Evolutionary conservation across 495 filamentous ascomycete species (phyloP).

Genomic region (Parathielavia appendiculata): DNA sequence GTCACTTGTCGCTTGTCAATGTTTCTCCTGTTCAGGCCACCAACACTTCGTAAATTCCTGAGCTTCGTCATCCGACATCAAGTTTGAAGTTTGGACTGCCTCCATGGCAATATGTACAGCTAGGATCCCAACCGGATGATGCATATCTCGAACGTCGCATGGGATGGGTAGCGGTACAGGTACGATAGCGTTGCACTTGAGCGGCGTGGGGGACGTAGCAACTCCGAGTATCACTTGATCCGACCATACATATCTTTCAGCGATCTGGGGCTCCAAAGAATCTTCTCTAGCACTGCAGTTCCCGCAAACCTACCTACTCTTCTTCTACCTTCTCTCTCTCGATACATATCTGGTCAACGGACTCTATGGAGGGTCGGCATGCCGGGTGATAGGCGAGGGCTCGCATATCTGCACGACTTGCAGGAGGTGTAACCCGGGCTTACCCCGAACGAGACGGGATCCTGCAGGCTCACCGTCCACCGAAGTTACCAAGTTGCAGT

Average conservation of each 20-base stretch:
- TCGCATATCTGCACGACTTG: background rate
- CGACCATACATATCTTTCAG: too few species aligned
- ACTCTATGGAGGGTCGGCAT: conserved; percentile 10
- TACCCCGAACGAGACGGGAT: background rate
- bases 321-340: background rate
- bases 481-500: conserved; percentile 17
- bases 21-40: too few species aligned
- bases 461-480: conserved; percentile 23
- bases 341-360: background rate
- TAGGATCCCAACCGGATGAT: too few species aligned
- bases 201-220: background rate
- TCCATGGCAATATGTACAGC: too few species aligned
- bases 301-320: background rate
- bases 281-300: too few species aligned
- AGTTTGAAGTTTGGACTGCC: too few species aligned
- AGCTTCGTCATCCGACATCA: too few species aligned
- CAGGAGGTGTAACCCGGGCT: conserved; percentile 9
- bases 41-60: too few species aligned
- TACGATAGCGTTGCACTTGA: background rate
- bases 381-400: conserved; percentile 5
- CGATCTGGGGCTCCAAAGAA: too few species aligned
- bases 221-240: too few species aligned
- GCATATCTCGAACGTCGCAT: too few species aligned
- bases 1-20: too few species aligned
- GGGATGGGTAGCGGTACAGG: background rate